Percentiles rank a stretch among this genome's conserved stretches.
phyloP scores from a whole-genome alignment of 805 yeast genomes.

The Saccharomyces kudriavzevii region DNA sequence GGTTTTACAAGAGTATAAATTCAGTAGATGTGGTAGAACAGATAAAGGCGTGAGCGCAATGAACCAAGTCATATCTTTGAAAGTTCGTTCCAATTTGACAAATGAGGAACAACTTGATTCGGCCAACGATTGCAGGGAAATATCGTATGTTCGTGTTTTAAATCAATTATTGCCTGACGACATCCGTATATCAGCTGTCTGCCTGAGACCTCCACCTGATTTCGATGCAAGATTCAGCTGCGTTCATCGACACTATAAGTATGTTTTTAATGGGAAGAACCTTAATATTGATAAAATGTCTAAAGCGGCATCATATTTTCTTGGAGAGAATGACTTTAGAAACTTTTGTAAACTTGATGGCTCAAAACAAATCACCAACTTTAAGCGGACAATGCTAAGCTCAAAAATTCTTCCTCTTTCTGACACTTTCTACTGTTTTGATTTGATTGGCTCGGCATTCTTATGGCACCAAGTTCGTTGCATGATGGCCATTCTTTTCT shows the following conservation, averaged over 20 bases:
- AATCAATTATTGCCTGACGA: slow-evolving; percentile 76
- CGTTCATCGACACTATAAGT: slow-evolving; percentile 74
- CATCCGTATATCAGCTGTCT: slow-evolving; percentile 71
- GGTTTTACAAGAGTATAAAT: slow-evolving; percentile 55
- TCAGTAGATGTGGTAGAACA: slow-evolving; percentile 90
- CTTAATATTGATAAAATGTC: slow-evolving; percentile 63
- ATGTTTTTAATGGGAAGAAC: slow-evolving; percentile 52
- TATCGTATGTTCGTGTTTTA: slow-evolving; percentile 66
- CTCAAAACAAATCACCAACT: slow-evolving; percentile 81
- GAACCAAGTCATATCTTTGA: slow-evolving; percentile 83
- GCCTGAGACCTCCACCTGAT: slow-evolving; percentile 70
- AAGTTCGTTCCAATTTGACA: slow-evolving; percentile 60
- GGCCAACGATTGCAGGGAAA: slow-evolving; percentile 53
- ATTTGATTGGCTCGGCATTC: slow-evolving; percentile 81
- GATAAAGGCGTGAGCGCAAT: slow-evolving; percentile 96
- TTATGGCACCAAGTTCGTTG: slow-evolving; percentile 97
- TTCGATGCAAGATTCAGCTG: slow-evolving; percentile 95
- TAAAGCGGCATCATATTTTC: slow-evolving; percentile 47
- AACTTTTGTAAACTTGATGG: slow-evolving; percentile 94
- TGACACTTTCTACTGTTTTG: slow-evolving; percentile 55
- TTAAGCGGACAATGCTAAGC: slow-evolving; percentile 50
- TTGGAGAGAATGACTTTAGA: slow-evolving; percentile 83
- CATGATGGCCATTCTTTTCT: slow-evolving; percentile 76
- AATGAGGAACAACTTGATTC: slow-evolving; percentile 54
- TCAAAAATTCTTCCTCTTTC: slow-evolving; percentile 38